Percentiles rank a stretch among this genome's conserved stretches.
These are phyloP conservation scores for Heliocybe sulcata DNA, from an alignment of 1,284 basidiomycete genomes.

Conservation along the genomic window DNA sequence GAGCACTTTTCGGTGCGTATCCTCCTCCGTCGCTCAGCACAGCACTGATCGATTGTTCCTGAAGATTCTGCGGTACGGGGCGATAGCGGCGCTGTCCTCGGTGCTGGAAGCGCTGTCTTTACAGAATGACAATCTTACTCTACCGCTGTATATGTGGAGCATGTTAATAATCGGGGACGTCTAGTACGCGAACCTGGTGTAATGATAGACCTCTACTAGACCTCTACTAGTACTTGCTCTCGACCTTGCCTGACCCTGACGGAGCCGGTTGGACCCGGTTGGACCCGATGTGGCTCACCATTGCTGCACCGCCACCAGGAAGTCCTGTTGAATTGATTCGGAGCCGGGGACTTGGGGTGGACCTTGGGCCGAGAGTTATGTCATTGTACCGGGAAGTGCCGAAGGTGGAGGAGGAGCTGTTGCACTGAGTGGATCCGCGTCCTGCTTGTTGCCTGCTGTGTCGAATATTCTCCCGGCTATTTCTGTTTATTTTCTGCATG, in stretches of 20 bases:
- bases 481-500: background rate
- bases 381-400: background rate
- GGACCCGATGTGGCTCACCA: background rate
- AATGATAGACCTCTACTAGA: background rate
- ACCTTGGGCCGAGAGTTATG: background rate
- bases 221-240: background rate
- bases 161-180: conserved; percentile 52
- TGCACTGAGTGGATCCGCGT: background rate
- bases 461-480: background rate
- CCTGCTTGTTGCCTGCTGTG: background rate
- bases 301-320: background rate
- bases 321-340: background rate
- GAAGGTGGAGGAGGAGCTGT: background rate
- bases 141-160: conserved; percentile 88
- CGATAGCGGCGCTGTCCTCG: conserved; percentile 56
- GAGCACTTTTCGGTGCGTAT: conserved; percentile 69
- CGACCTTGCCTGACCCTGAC: background rate
- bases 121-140: conserved; percentile 92
- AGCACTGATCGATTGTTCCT: conserved; percentile 4
- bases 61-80: conserved; percentile 47
- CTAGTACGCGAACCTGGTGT: conserved; percentile 10
- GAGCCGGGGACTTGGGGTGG: background rate
- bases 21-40: conserved; percentile 1
- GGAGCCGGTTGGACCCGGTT: background rate
- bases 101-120: conserved; percentile 83